Conservation (phyloP, 441 rosid species). For the Erodium texanum region DNA sequence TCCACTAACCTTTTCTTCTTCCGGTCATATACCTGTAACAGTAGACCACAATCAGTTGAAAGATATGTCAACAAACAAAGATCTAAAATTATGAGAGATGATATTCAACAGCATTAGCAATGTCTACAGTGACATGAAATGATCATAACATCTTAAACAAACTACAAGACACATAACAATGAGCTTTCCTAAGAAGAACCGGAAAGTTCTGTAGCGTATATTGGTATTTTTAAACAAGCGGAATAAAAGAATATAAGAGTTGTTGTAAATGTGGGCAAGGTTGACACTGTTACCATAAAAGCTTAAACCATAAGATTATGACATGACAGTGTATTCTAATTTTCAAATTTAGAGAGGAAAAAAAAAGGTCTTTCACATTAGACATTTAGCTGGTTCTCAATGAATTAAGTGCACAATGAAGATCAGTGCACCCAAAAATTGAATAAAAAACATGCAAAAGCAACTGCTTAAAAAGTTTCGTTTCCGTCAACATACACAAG, state of each 20-base stretch:
- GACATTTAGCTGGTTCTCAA: background rate
- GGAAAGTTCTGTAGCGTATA: background rate
- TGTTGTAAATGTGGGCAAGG: background rate
- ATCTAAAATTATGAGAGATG: slow-evolving; percentile 1
- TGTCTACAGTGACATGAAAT: background rate
- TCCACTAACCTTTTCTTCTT: slow-evolving; percentile 81
- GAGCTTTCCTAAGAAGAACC: background rate
- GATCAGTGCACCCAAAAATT: background rate
- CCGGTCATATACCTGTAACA: slow-evolving; percentile 68
- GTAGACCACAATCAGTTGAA: slow-evolving; percentile 17
- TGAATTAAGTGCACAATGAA: background rate
- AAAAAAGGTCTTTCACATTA: background rate
- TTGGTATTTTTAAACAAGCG: background rate
- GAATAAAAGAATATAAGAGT: slow-evolving; percentile 3
- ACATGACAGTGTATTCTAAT: background rate
- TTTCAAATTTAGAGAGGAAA: background rate
- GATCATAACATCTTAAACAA: background rate
- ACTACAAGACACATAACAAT: background rate
- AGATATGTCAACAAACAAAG: slow-evolving; percentile 4
- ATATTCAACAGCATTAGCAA: slow-evolving; percentile 10
- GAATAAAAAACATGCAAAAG: background rate
- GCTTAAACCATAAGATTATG: background rate
- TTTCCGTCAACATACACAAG: background rate
- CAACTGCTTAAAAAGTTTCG: background rate
- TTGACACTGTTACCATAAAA: background rate